A percentile compares a stretch with the other conserved stretches of the same genome.
These are phyloP conservation scores for Rickenella mellea DNA, from an alignment of 768 basidiomycete species.

Conservation along the genomic window DNA sequence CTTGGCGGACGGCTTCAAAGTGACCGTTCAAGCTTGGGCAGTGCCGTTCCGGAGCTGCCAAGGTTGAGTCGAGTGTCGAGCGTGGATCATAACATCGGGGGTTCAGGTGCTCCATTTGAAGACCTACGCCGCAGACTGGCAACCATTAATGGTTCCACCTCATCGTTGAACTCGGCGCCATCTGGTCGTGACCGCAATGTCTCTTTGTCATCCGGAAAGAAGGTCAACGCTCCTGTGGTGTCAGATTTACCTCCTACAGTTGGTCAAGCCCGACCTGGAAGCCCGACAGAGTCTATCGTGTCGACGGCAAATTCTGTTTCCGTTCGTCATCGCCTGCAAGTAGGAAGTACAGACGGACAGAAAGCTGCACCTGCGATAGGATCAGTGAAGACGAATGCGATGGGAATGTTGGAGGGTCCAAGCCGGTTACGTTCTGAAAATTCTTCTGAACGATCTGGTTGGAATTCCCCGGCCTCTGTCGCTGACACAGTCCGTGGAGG, in stretches of 20 bases:
- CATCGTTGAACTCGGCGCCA: constrained; percentile 43
- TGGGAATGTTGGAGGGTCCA: constrained; percentile 74
- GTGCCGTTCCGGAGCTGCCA: constrained; percentile 37
- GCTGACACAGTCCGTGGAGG: constrained; percentile 43
- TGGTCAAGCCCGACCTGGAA: constrained; percentile 47
- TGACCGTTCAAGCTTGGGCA: too few relatives aligned
- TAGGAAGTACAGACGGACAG: constrained; percentile 64
- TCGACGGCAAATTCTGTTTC: constrained; percentile 62
- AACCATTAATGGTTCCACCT: constrained; percentile 62
- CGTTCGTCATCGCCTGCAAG: constrained; percentile 50
- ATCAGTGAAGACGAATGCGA: constrained; percentile 74
- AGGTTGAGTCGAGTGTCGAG: constrained; percentile 39
- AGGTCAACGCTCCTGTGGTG: constrained; percentile 15
- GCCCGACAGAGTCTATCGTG: constrained; percentile 76
- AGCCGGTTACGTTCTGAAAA: constrained; percentile 55
- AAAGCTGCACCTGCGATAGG: constrained; percentile 89
- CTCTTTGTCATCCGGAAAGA: too few relatives aligned
- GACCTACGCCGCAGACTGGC: constrained; percentile 71
- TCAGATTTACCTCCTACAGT: constrained; percentile 21
- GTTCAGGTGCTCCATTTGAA: constrained; percentile 66
- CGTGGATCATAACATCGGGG: constrained; percentile 32
- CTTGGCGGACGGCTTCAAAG: constrained; percentile 45
- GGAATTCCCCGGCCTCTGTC: constrained; percentile 66
- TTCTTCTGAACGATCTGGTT: constrained; percentile 65
- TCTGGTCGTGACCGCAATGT: constrained; percentile 37